Evolutionary conservation across 2,329 filamentous ascomycete species (phyloP), one percentile per base, ranked within the genome.

Genomic region (Neonectria faginata): DNA sequence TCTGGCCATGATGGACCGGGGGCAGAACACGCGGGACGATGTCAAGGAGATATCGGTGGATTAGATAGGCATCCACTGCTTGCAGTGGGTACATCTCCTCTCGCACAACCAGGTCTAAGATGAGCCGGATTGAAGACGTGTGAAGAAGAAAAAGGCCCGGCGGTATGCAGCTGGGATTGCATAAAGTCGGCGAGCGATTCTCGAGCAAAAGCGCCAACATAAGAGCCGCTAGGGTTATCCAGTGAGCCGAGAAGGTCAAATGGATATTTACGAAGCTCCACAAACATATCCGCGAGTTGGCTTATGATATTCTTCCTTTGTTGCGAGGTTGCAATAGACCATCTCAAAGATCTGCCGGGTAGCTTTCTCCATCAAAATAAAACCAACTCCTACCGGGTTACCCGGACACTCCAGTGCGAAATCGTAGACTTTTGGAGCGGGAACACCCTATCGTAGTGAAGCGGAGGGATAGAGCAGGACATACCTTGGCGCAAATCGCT

Each of bases 281-380:
- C 71, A 56, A 78, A 80, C 7, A 76, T 73, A 65, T 82, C 77
- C 0, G 76, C 78, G 22, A 83, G 69, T 54, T 82, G 78, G 5
- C 57, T 53, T 70, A 80, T 78, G 1, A 82, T 70, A 51, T 76
- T 80, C 7, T 62, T 64, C 57, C 60, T 77, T 57, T 82, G 78
- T 33, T 78, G 55, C 29, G 62, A 47, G 44, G 70, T 76, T 18
- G 77, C 67, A 51, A 73, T 31, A n/a, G 72, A 68, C 78, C 77
- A 82, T 33, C 70, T 69, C n/a, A 82, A 64, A 31, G 78, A 76
- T 31, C 68, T 79, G 8, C 80, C 79, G 6, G 75, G 73, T 29
- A 83, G 58, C 63, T n/a, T 81, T 83, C 44, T 82, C 78, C 74
- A 81, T 80, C 8, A 82, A 72, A 48, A 83, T 81, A 63, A 79